Percentiles rank a stretch among this genome's conserved stretches.
phyloP scores from a whole-genome alignment of 345 rosid species.

The Boechera stricta region DNA sequence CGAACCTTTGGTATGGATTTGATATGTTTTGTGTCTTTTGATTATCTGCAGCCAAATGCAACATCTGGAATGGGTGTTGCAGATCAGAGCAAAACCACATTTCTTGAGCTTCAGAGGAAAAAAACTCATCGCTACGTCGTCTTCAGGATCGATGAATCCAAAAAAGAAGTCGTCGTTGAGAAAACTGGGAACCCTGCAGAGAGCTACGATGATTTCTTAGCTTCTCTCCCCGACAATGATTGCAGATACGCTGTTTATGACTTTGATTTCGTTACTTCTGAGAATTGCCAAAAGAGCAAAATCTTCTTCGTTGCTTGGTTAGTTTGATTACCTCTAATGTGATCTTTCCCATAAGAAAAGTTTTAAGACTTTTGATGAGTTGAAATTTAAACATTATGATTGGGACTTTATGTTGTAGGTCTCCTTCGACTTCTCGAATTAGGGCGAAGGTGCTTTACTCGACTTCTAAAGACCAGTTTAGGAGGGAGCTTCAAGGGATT shows the following conservation, averaged over 20 bases:
- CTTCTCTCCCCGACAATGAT: slow-evolving; percentile 71
- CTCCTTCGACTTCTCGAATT: slow-evolving; percentile 68
- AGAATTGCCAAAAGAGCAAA: slow-evolving; percentile 84
- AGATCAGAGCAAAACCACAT: slow-evolving; percentile 64
- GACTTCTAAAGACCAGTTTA: slow-evolving; percentile 68
- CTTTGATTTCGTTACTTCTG: slow-evolving; percentile 72
- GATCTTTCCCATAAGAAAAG: background rate
- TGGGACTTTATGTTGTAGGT: slow-evolving; percentile 48
- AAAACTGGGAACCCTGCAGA: slow-evolving; percentile 69
- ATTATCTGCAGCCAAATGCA: slow-evolving; percentile 65
- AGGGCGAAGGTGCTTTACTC: slow-evolving; percentile 83
- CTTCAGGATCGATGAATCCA: slow-evolving; percentile 69
- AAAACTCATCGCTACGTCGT: slow-evolving; percentile 70
- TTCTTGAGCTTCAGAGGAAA: slow-evolving; percentile 72
- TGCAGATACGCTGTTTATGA: slow-evolving; percentile 83
- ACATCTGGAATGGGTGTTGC: slow-evolving; percentile 82
- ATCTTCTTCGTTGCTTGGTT: slow-evolving; percentile 86
- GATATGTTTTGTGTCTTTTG: background rate
- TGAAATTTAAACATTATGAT: background rate
- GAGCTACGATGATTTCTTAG: slow-evolving; percentile 71
- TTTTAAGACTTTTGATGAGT: background rate
- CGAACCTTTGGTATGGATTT: background rate
- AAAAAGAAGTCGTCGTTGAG: slow-evolving; percentile 67
- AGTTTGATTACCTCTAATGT: slow-evolving; percentile 23
- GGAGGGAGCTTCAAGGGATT: slow-evolving; percentile 75